Conservation (phyloP, 495 filamentous ascomycete species). For the Gamarada debralockiae region DNA sequence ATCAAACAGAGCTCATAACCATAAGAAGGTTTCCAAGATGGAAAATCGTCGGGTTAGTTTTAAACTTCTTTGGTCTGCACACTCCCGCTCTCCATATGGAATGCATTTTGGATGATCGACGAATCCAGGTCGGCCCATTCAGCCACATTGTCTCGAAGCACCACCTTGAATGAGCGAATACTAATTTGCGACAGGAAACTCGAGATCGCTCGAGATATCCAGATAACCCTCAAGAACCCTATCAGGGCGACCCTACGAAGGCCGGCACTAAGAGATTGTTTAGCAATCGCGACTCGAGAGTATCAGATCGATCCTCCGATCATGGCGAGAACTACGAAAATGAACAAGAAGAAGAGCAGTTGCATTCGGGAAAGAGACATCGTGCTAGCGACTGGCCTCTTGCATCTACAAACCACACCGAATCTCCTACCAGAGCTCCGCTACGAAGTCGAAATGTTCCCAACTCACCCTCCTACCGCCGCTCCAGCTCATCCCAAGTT, state of each 20-base stretch:
- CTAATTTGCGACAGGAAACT: slow-evolving; percentile 4
- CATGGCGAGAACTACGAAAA: slow-evolving; percentile 7
- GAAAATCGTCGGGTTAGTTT: no score
- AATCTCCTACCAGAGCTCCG: slow-evolving; percentile 1
- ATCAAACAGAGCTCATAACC: no score
- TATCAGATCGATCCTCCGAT: not conserved
- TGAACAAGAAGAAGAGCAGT: not conserved
- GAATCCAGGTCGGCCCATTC: no score
- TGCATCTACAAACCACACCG: not conserved
- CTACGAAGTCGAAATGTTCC: slow-evolving; percentile 16
- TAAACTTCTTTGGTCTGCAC: no score
- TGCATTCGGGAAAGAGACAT: slow-evolving; percentile 34
- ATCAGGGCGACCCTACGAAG: not conserved
- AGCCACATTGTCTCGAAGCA: no score
- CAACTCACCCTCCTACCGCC: slow-evolving; percentile 22
- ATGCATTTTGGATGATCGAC: no score
- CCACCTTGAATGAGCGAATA: no score
- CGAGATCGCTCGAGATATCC: slow-evolving; percentile 2
- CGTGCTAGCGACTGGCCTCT: slow-evolving; percentile 49
- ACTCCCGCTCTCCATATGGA: no score
- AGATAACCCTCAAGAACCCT: not conserved
- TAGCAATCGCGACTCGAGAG: slow-evolving; percentile 17
- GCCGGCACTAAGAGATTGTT: slow-evolving; percentile 22
- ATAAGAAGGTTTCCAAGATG: no score
- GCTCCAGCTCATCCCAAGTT: slow-evolving; percentile 15